These are phyloP conservation scores for Chaetomium strumarium DNA, from an alignment of 2,329 filamentous ascomycete species.

Conservation along the genomic window DNA sequence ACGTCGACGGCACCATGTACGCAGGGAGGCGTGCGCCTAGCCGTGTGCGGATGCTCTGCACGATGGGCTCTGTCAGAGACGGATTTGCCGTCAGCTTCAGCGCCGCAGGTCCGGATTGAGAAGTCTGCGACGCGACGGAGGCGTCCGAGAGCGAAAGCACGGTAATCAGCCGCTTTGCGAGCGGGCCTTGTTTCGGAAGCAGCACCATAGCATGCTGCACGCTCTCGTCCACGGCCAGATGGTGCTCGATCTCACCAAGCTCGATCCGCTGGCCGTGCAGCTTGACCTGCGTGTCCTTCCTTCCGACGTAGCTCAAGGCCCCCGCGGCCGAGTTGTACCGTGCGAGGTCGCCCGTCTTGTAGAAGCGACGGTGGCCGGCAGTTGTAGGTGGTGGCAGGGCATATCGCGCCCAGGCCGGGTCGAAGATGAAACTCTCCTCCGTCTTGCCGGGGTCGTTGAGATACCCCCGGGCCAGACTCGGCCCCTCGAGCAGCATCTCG, in stretches of 20 bases:
- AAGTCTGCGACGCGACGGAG: not conserved
- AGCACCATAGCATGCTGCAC: slow-evolving; percentile 16
- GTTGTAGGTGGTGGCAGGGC: too few relatives aligned
- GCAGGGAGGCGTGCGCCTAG: slow-evolving; percentile 30
- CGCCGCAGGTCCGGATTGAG: not conserved
- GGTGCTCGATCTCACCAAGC: slow-evolving; percentile 40
- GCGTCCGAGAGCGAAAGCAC: slow-evolving; percentile 15
- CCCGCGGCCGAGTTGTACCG: slow-evolving; percentile 5
- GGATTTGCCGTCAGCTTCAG: not conserved
- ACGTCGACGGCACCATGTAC: slow-evolving; percentile 34
- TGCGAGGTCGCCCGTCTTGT: slow-evolving; percentile 40
- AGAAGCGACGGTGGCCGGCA: slow-evolving; percentile 28
- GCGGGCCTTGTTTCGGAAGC: slow-evolving; percentile 23
- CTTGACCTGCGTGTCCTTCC: slow-evolving; percentile 25
- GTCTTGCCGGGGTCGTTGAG: slow-evolving; percentile 34
- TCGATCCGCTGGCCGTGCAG: slow-evolving; percentile 26
- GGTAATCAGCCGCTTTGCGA: slow-evolving; percentile 27
- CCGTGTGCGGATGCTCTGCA: slow-evolving; percentile 27
- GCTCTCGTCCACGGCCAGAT: slow-evolving; percentile 13
- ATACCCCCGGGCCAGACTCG: slow-evolving; percentile 20
- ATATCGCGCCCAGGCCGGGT: slow-evolving; percentile 32
- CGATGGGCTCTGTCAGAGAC: slow-evolving; percentile 8
- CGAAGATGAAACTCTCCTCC: slow-evolving; percentile 39
- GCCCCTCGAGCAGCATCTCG: slow-evolving; percentile 23
- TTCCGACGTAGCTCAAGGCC: slow-evolving; percentile 19